Evolutionary conservation across 495 filamentous ascomycete species (phyloP).

Genomic region (Trichoderma erinaceum): DNA sequence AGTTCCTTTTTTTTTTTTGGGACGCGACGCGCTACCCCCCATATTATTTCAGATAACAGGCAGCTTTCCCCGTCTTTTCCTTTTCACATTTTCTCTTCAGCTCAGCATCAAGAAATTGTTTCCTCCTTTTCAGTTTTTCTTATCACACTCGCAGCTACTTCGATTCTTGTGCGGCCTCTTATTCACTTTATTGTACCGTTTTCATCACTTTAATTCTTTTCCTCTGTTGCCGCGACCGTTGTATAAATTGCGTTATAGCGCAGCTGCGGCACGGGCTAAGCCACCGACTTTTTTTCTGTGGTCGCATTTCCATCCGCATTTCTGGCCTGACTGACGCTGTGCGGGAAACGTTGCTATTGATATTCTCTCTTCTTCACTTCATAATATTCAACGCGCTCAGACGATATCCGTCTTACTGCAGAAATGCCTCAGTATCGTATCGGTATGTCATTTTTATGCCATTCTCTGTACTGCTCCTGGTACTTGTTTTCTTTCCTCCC

Average conservation of each 20-base stretch:
- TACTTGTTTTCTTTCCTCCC: not conserved
- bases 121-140: not conserved
- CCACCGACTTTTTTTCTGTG: not conserved
- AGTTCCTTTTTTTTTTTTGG: not conserved
- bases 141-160: not conserved
- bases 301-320: not conserved
- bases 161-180: not conserved
- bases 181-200: not conserved
- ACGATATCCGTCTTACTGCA: not conserved
- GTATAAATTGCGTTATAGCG: not conserved
- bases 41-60: conserved; percentile 3
- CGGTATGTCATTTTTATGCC: conserved; percentile 4
- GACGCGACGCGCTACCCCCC: conserved; percentile 14
- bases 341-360: not conserved
- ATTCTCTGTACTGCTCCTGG: no score
- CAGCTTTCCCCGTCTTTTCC: not conserved
- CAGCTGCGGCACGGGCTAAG: not conserved
- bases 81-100: no score
- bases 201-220: not conserved
- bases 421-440: conserved; percentile 17
- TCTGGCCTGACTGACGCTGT: not conserved
- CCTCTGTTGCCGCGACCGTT: not conserved
- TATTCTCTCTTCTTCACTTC: not conserved
- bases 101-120: not conserved
- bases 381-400: not conserved